Percentiles rank a stretch among this genome's conserved stretches.
These are phyloP conservation scores for Penicillium macrosclerotiorum DNA, from an alignment of 495 filamentous ascomycete genomes.

Conservation along the genomic window DNA sequence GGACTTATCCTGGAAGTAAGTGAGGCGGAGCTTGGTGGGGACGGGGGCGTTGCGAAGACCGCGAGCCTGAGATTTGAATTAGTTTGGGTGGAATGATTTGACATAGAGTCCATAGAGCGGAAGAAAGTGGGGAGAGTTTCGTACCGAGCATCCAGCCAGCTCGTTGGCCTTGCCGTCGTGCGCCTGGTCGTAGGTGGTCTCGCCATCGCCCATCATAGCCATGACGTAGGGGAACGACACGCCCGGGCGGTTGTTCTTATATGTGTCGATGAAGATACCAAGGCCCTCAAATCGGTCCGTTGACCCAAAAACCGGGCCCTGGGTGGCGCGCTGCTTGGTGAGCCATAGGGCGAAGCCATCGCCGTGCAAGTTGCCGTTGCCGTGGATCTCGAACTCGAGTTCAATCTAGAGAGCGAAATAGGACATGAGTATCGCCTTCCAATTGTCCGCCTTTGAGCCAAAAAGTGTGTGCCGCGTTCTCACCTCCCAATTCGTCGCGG, in stretches of 20 bases:
- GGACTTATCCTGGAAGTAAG: constrained; percentile 95
- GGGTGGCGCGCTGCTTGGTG: constrained; percentile 82
- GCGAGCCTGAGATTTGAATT: constrained; percentile 55
- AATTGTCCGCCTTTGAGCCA: no score
- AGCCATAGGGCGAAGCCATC: constrained; percentile 99
- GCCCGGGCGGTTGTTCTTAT: constrained; percentile 98
- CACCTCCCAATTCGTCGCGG: constrained; percentile 98
- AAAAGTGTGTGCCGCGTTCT: constrained; percentile 5
- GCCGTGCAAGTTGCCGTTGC: constrained; percentile 81
- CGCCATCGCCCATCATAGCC: constrained; percentile 95
- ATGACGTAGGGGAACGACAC: constrained; percentile 96
- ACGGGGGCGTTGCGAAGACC: constrained; percentile 76
- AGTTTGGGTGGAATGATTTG: no score
- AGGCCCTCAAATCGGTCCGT: constrained; percentile 90
- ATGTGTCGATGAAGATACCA: constrained; percentile 97
- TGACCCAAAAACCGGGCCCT: constrained; percentile 84
- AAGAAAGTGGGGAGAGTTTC: constrained; percentile 18
- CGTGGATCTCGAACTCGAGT: constrained; percentile 89
- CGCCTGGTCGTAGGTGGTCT: constrained; percentile 85
- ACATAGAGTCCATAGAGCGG: neutral
- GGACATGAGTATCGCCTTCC: constrained; percentile 1
- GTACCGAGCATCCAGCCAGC: constrained; percentile 85
- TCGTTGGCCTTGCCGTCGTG: constrained; percentile 95
- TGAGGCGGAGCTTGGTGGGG: constrained; percentile 82
- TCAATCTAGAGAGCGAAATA: constrained; percentile 60